Percentiles rank a stretch among this genome's conserved stretches.
Evolutionary conservation across 345 rosid genomes (phyloP).

Genomic region (Salix viminalis): DNA sequence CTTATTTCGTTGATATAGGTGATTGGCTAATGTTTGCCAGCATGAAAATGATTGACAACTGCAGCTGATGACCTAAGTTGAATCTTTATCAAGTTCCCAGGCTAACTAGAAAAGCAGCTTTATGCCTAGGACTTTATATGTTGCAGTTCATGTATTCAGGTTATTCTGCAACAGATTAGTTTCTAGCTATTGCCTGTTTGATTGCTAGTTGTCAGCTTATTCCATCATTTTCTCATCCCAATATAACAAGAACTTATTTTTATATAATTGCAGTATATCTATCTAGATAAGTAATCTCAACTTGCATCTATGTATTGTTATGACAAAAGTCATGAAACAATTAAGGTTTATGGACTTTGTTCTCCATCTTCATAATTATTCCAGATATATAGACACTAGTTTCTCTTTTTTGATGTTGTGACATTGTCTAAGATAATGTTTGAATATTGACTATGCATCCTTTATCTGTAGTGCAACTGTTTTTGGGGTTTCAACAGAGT

Average conservation of each 20-base stretch:
- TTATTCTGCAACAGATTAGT: not conserved
- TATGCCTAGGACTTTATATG: not conserved
- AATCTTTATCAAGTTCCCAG: not conserved
- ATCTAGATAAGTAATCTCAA: not conserved
- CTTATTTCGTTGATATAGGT: not conserved
- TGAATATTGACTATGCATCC: slow-evolving; percentile 2
- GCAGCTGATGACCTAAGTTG: not conserved
- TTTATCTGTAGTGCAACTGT: slow-evolving; percentile 68
- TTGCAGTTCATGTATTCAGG: not conserved
- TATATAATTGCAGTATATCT: not conserved
- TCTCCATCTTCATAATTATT: not conserved
- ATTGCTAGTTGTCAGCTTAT: not conserved
- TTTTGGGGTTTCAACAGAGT: slow-evolving; percentile 94
- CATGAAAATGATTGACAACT: not conserved
- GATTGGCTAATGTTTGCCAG: not conserved
- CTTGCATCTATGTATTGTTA: not conserved
- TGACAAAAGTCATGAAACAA: not conserved
- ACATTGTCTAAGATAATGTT: not conserved
- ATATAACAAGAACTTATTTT: not conserved
- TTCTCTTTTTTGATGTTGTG: not conserved
- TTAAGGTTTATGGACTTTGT: not conserved
- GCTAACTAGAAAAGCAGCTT: not conserved
- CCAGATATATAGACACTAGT: not conserved
- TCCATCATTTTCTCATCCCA: not conserved
- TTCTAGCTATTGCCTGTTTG: not conserved